Percentiles rank a stretch among this genome's conserved stretches.
Evolutionary conservation across 345 rosid species (phyloP).

Genomic region (Draba incana): DNA sequence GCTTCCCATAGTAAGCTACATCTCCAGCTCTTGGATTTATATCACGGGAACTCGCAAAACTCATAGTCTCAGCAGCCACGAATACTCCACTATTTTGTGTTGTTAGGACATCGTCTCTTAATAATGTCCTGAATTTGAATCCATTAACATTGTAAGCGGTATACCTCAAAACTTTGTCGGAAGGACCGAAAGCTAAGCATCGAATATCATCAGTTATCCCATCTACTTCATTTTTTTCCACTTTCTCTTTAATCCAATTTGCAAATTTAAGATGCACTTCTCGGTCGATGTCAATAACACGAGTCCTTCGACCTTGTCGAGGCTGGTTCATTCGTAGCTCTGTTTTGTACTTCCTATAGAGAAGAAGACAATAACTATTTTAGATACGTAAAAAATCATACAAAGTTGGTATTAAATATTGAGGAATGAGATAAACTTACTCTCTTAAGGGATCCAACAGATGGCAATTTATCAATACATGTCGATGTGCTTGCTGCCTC

Average conservation of each 20-base stretch:
- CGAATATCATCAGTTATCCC: conserved; percentile 9
- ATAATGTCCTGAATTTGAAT: not conserved
- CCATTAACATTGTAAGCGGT: conserved; percentile 12
- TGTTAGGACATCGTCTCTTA: not conserved
- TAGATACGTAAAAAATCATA: not conserved
- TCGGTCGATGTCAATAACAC: not conserved
- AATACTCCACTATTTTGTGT: conserved; percentile 17
- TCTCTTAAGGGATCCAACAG: too few relatives aligned
- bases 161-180: conserved; percentile 1
- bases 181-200: conserved; percentile 22
- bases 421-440: too few relatives aligned
- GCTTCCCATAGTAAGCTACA: not conserved
- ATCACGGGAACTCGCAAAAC: conserved; percentile 19
- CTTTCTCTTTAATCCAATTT: conserved; percentile 5
- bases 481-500: too few relatives aligned
- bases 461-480: too few relatives aligned
- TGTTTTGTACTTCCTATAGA: not conserved
- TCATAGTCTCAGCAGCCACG: conserved; percentile 24
- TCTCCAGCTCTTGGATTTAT: not conserved
- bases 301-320: not conserved
- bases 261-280: conserved; percentile 21
- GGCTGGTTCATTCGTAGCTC: not conserved
- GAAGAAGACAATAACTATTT: not conserved
- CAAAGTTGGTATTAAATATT: not conserved
- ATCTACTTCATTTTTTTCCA: conserved; percentile 1